These are phyloP conservation scores for Vigna radiata DNA, from an alignment of 306 rosid genomes.

Conservation along the genomic window DNA sequence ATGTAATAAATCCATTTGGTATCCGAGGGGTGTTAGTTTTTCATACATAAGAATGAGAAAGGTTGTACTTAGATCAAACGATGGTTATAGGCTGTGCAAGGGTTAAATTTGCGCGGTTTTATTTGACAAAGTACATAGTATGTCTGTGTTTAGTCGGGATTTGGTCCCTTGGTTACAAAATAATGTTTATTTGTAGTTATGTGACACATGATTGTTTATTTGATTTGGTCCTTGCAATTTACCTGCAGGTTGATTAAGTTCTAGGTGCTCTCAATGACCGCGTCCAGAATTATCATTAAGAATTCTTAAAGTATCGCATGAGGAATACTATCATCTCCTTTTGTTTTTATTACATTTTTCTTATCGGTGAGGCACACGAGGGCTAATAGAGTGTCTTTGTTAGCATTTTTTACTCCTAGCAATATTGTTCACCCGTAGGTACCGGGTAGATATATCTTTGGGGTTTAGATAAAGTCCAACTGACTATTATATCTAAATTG, in stretches of 20 bases:
- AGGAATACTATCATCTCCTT: not conserved
- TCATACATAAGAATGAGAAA: conserved; percentile 41
- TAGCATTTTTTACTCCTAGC: no score
- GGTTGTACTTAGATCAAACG: conserved; percentile 47
- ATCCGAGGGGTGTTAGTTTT: conserved; percentile 47
- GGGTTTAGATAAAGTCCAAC: no score
- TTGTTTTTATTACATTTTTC: no score
- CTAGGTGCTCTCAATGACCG: not conserved
- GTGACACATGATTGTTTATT: conserved; percentile 31
- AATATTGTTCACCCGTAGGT: no score
- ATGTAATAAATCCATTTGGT: conserved; percentile 44
- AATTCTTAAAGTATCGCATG: not conserved
- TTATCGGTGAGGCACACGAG: no score
- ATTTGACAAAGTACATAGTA: conserved; percentile 44
- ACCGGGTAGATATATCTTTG: no score
- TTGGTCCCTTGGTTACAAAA: conserved; percentile 36
- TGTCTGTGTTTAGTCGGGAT: conserved; percentile 29
- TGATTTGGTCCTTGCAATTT: conserved; percentile 35
- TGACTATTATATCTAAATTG: no score
- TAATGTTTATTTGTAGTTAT: conserved; percentile 29
- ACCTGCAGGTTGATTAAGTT: conserved; percentile 1
- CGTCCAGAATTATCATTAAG: not conserved
- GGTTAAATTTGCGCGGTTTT: conserved; percentile 36
- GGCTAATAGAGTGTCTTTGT: no score
- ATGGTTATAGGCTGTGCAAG: conserved; percentile 34